Base-by-base conservation (phyloP, 768 basidiomycete species). In the Tylopilus sp. region DNA sequence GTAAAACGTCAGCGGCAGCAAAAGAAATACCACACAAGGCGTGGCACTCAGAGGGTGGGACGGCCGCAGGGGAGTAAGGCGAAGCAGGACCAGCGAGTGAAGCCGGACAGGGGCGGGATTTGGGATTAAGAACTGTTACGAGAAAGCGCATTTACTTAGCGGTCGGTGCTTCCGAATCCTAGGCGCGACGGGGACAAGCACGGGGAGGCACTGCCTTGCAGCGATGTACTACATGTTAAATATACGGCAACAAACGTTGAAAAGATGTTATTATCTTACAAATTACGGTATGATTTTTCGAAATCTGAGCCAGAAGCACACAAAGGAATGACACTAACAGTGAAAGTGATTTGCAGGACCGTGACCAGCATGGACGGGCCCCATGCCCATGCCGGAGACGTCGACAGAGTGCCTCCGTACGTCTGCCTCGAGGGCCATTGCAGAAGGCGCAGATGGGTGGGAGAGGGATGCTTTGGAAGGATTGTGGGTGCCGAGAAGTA, bases 61-160 rank as follows among this genome's bases (percentile, higher is more conserved):
- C 74, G 89, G 35, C 73, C 82, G 21, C 82, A 84, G 57, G 92
- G 92, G 20, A 91, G 88, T 65, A 95, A 95, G 66, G 85, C 85
- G 48, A 95, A 91, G 71, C 82, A 84, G 62, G 88, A 92, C 61
- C 78, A 70, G 26, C 74, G 80, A 51, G 78, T 90, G 11, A 83
- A 80, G 59, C 44, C 80, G 38, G 86, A 86, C 61, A 73, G 71
- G 46, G 73, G 75, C 61, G 81, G 79, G 17, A 67, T 82, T 36
- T 89, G 84, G 84, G 81, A 79, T 41, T 85, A 70, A 63, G 47
- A 49, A 51, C 31, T 44, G 53, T 58, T 58, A 62, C 60, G 51
- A 53, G 48, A 53, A 39, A 13, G 12, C 22, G 22, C 40, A 25
- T 41, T 55, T 55, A 56, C 41, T n/a, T 38, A 39, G 54, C 28